A percentile compares a stretch with the other conserved stretches of the same genome.
Conservation (phyloP, 2,329 filamentous ascomycete species). For the Thielaviopsis populi region DNA sequence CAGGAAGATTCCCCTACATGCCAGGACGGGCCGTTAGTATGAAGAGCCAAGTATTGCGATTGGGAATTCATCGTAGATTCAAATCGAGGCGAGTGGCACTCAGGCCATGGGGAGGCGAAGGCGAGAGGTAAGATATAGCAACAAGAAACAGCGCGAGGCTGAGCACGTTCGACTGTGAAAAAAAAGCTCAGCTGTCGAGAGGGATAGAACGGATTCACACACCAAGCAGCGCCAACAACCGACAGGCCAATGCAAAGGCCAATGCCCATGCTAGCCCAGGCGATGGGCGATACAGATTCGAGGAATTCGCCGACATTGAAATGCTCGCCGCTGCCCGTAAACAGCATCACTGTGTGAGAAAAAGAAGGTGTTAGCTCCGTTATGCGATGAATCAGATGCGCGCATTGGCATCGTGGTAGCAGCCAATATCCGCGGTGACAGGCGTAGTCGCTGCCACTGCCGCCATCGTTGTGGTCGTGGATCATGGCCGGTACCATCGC, state of each 20-base stretch:
- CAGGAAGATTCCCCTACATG: conserved; percentile 85
- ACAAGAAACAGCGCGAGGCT: conserved; percentile 1
- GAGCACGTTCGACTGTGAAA: neutral
- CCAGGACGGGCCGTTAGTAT: neutral
- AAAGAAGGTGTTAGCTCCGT: neutral
- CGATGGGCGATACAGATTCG: conserved; percentile 84
- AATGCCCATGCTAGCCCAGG: conserved; percentile 84
- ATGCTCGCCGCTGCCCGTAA: conserved; percentile 85
- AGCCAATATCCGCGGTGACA: neutral
- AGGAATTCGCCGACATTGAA: conserved; percentile 97
- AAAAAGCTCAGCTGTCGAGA: neutral
- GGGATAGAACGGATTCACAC: conserved; percentile 24
- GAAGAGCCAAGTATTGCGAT: neutral
- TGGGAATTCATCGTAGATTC: neutral
- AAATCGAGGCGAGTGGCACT: neutral
- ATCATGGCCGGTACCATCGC: neutral
- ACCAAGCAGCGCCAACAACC: conserved; percentile 96
- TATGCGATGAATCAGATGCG: neutral
- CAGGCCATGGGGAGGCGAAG: neutral
- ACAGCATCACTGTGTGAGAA: conserved; percentile 69
- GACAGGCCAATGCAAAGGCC: conserved; percentile 90
- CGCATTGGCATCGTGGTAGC: neutral
- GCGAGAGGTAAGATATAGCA: neutral
- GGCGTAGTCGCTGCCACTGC: neutral
- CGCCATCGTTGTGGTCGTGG: neutral